Evolutionary conservation across 164 flowering plant species (phyloP).

Genomic region (Stephania cephalantha): DNA sequence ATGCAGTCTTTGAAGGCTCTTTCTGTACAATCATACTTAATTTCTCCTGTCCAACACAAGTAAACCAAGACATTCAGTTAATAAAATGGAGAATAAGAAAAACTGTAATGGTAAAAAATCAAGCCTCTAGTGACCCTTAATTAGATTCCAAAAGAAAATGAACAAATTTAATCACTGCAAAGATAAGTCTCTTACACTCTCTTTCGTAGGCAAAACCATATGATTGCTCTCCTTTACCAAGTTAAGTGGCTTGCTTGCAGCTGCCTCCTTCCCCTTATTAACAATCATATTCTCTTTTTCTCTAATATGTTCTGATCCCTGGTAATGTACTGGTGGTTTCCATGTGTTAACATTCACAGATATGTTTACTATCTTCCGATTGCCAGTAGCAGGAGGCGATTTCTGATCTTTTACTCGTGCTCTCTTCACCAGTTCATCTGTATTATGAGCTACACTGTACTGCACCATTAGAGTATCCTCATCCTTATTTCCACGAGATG

Average conservation of each 20-base stretch:
- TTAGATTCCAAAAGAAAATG: neutral
- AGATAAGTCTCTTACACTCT: slow-evolving; percentile 48
- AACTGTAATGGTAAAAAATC: neutral
- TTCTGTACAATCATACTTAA: slow-evolving; percentile 24
- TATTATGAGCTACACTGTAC: slow-evolving; percentile 38
- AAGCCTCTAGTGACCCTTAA: neutral
- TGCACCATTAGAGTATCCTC: slow-evolving; percentile 42
- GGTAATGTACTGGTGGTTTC: slow-evolving; percentile 64
- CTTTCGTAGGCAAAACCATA: slow-evolving; percentile 27
- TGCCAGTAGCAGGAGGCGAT: slow-evolving; percentile 28
- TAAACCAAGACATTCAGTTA: slow-evolving; percentile 4
- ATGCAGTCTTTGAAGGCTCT: slow-evolving; percentile 32
- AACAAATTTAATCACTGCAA: neutral
- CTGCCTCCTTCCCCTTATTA: slow-evolving; percentile 25
- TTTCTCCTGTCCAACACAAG: slow-evolving; percentile 36
- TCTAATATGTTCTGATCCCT: slow-evolving; percentile 28
- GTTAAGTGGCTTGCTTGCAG: slow-evolving; percentile 23
- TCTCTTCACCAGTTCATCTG: slow-evolving; percentile 25
- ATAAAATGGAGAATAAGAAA: neutral
- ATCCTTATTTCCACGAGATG: slow-evolving; percentile 35
- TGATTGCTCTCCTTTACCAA: slow-evolving; percentile 31
- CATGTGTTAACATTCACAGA: slow-evolving; percentile 61
- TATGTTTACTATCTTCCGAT: slow-evolving; percentile 46
- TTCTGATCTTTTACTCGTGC: slow-evolving; percentile 34
- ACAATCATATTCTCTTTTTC: slow-evolving; percentile 27